These are phyloP conservation scores for Chlamydomonas sp. DNA, from an alignment of 139 green algal genomes.

Conservation along the genomic window DNA sequence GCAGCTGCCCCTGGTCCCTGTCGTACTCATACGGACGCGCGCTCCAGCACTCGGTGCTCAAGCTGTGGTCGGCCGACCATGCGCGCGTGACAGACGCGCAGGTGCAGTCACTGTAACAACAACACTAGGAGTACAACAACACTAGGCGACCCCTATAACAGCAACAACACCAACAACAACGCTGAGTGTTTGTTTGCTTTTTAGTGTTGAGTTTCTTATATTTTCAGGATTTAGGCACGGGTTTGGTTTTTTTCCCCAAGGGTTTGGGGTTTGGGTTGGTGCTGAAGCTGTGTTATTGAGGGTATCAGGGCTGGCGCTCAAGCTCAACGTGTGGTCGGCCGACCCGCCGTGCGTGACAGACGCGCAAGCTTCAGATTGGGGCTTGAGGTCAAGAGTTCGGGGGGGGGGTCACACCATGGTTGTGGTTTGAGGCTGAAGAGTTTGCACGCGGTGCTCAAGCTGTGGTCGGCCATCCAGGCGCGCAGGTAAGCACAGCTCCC, in stretches of 20 bases:
- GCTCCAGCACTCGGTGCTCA: conserved; percentile 66
- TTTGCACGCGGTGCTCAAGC: conserved; percentile 44
- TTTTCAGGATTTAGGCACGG: too few relatives aligned
- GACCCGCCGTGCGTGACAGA: too few relatives aligned
- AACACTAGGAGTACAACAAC: conserved; percentile 10
- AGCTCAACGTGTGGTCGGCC: too few relatives aligned
- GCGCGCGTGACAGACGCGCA: conserved; percentile 12
- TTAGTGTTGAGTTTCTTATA: background rate
- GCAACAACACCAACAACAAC: background rate
- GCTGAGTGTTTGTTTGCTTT: background rate
- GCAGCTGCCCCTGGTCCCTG: conserved; percentile 72
- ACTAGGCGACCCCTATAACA: conserved; percentile 1
- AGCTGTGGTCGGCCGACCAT: conserved; percentile 31
- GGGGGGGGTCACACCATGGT: too few relatives aligned
- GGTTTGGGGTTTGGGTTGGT: too few relatives aligned
- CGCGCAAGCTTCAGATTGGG: too few relatives aligned
- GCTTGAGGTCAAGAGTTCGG: too few relatives aligned
- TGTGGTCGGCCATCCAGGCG: conserved; percentile 24
- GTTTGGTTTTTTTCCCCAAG: too few relatives aligned
- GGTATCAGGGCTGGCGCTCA: too few relatives aligned
- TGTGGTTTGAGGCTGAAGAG: too few relatives aligned
- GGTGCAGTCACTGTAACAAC: conserved; percentile 10
- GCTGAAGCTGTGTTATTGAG: too few relatives aligned
- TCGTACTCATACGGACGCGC: conserved; percentile 91
- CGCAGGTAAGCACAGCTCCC: background rate